Conservation (phyloP, 1,284 basidiomycete species). For the Tilletiopsis washingtonensis region DNA sequence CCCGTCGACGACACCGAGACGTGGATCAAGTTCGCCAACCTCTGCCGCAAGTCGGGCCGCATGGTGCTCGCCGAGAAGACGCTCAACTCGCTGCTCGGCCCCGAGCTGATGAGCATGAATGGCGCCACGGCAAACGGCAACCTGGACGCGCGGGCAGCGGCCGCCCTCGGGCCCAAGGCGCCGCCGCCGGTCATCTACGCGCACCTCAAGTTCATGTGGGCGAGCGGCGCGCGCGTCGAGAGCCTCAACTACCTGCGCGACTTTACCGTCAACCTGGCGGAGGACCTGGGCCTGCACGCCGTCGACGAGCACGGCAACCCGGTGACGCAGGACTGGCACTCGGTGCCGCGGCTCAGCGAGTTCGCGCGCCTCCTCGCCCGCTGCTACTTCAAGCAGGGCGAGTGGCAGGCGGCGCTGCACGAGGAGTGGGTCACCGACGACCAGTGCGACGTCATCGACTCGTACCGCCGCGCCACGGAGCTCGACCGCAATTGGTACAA, state of each 20-base stretch:
- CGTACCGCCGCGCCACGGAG: slow-evolving; percentile 80
- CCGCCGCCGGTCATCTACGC: slow-evolving; percentile 96
- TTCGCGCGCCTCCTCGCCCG: slow-evolving; percentile 82
- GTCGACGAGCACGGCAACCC: slow-evolving; percentile 36
- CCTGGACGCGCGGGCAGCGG: slow-evolving; percentile 5
- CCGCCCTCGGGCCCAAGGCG: slow-evolving; percentile 46
- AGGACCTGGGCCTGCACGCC: slow-evolving; percentile 62
- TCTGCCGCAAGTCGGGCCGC: slow-evolving; percentile 75
- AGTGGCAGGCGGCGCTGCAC: slow-evolving; percentile 78
- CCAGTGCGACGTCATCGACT: slow-evolving; percentile 51
- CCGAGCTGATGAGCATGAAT: slow-evolving; percentile 12
- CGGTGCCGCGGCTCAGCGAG: slow-evolving; percentile 54
- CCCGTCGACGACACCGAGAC: slow-evolving; percentile 92
- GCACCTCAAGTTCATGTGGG: slow-evolving; percentile 96
- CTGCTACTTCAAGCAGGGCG: slow-evolving; percentile 92
- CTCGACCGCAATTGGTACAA: slow-evolving; percentile 95
- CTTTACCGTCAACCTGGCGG: slow-evolving; percentile 65
- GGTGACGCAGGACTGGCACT: slow-evolving; percentile 34
- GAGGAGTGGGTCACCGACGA: slow-evolving; percentile 60
- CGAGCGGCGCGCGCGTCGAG: slow-evolving; percentile 67
- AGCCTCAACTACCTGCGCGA: slow-evolving; percentile 77
- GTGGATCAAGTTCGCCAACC: slow-evolving; percentile 90
- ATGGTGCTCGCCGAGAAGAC: slow-evolving; percentile 93
- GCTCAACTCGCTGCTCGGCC: slow-evolving; percentile 57
- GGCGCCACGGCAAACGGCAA: slow-evolving; percentile 15